Percentiles rank a stretch among this genome's conserved stretches.
Evolutionary conservation across 257 asterid genomes (phyloP).

Genomic region (Solanum rostratum): DNA sequence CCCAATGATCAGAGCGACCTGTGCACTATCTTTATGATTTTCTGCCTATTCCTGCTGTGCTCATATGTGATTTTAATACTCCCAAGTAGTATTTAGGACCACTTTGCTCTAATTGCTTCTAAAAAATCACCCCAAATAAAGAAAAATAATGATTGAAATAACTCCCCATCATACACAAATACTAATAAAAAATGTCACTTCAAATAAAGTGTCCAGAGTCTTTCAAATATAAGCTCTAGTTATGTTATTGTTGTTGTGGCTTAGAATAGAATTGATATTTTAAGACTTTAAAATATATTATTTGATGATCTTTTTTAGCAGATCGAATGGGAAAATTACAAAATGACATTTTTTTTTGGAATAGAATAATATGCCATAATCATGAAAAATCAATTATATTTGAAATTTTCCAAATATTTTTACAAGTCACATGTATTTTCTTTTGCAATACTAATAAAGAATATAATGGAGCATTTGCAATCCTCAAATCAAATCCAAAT

Average conservation of each 20-base stretch:
- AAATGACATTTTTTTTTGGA: not conserved
- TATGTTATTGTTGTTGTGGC: not conserved
- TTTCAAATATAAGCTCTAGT: not conserved
- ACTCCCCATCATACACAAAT: not conserved
- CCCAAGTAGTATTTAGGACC: constrained; percentile 25
- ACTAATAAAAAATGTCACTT: not conserved
- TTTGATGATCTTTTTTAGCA: no score
- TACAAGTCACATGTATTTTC: not conserved
- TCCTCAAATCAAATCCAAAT: not conserved
- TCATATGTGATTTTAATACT: constrained; percentile 14
- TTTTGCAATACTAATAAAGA: not conserved
- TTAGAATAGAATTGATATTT: not conserved
- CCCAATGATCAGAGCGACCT: constrained; percentile 8
- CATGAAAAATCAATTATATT: not conserved
- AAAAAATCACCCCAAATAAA: not conserved
- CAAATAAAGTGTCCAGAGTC: no score
- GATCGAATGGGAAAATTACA: not conserved
- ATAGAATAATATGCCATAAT: not conserved
- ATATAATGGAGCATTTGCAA: not conserved
- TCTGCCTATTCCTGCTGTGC: constrained; percentile 11
- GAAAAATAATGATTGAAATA: not conserved
- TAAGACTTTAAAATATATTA: no score
- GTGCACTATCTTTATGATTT: not conserved
- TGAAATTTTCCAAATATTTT: not conserved
- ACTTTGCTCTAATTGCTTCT: constrained; percentile 3